A percentile compares a stretch with the other conserved stretches of the same genome.
Conservation (phyloP, 768 basidiomycete genomes). For the Leccinum imitatum region DNA sequence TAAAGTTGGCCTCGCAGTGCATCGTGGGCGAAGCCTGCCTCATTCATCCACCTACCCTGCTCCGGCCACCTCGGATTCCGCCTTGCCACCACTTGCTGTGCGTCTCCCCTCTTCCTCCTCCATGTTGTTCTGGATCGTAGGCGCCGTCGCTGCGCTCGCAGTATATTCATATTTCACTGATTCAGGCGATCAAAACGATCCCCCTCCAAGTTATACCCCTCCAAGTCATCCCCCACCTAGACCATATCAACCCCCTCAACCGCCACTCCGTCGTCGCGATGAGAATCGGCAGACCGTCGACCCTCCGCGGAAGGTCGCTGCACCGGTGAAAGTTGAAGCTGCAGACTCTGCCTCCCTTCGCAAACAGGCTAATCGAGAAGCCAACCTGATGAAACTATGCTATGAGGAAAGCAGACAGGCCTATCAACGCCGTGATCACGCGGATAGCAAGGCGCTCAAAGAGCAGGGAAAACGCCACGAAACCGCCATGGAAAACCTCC, state of each 20-base stretch:
- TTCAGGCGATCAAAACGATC: conserved; percentile 4
- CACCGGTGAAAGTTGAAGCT: background rate
- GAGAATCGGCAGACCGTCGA: background rate
- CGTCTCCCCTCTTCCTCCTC: background rate
- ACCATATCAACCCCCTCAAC: background rate
- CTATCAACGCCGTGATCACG: conserved; percentile 70
- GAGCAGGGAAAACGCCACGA: conserved; percentile 78
- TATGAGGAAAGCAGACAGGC: conserved; percentile 72
- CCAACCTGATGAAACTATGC: conserved; percentile 66
- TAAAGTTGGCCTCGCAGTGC: background rate
- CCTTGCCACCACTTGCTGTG: background rate
- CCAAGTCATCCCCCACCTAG: background rate
- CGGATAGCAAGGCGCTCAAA: conserved; percentile 75
- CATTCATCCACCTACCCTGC: background rate
- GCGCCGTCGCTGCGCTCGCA: conserved; percentile 11
- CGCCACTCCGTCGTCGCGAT: conserved; percentile 7
- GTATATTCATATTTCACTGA: conserved; percentile 10
- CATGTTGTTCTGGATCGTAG: conserved; percentile 18
- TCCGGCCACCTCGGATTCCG: background rate
- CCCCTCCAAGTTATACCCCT: background rate
- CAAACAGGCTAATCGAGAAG: conserved; percentile 71
- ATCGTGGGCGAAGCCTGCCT: background rate
- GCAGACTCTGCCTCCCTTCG: conserved; percentile 63
- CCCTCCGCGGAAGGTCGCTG: background rate
- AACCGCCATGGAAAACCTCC: conserved; percentile 68